Percentiles rank a stretch among this genome's conserved stretches.
Conservation (phyloP, 2,329 filamentous ascomycete species). For the Colletotrichum sp. region DNA sequence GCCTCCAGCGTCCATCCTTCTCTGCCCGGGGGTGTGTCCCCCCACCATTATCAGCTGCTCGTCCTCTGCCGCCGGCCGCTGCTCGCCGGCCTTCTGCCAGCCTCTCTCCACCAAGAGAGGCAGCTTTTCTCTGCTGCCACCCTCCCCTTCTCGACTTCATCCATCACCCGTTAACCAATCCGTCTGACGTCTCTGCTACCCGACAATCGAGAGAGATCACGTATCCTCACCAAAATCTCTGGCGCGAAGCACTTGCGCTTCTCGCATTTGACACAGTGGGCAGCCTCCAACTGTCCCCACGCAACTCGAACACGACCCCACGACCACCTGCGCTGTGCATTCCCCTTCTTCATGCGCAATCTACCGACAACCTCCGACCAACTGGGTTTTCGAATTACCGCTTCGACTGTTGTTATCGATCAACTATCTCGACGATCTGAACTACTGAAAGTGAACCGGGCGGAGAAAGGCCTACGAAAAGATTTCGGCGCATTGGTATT, state of each 20-base stretch:
- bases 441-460: neutral
- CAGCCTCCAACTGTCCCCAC: neutral
- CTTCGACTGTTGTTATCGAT: constrained; percentile 1
- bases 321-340: neutral
- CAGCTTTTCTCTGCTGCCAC: constrained; percentile 13
- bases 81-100: neutral
- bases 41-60: constrained; percentile 18
- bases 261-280: neutral
- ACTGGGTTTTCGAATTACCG: neutral
- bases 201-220: neutral
- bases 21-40: neutral
- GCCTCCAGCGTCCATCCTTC: neutral
- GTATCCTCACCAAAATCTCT: neutral
- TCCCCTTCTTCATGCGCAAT: neutral
- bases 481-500: neutral
- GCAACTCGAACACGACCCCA: constrained; percentile 7
- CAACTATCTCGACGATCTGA: neutral
- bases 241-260: constrained; percentile 3
- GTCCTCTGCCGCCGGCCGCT: neutral
- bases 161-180: neutral
- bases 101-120: constrained; percentile 20
- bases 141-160: neutral
- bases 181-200: neutral
- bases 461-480: neutral
- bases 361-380: neutral